Evolutionary conservation across 768 basidiomycete species (phyloP).

Genomic region (Phylloporus rhodoxanthus): DNA sequence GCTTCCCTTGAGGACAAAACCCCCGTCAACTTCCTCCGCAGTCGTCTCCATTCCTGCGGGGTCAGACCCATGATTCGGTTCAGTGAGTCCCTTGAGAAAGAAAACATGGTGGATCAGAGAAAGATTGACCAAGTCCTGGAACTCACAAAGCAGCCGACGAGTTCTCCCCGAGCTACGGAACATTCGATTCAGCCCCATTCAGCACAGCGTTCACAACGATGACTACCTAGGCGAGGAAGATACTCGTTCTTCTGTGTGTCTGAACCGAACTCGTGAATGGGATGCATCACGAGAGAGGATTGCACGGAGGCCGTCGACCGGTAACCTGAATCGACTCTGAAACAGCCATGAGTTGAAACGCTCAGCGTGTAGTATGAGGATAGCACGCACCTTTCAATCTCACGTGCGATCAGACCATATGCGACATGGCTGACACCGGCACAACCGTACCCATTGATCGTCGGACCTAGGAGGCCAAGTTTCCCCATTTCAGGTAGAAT

Average conservation of each 20-base stretch:
- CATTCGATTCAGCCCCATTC: constrained; percentile 4
- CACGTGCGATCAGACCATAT: constrained; percentile 89
- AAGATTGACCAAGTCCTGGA: neutral
- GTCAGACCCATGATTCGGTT: constrained; percentile 96
- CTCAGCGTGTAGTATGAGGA: neutral
- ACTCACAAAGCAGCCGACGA: constrained; percentile 89
- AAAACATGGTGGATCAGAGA: neutral
- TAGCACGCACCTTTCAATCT: constrained; percentile 72
- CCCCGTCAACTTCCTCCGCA: constrained; percentile 79
- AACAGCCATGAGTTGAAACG: neutral
- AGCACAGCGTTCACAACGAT: neutral
- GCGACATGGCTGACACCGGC: constrained; percentile 89
- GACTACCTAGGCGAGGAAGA: constrained; percentile 71
- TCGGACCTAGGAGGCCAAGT: constrained; percentile 85
- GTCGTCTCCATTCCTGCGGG: constrained; percentile 97
- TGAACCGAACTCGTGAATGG: constrained; percentile 81
- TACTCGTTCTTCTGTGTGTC: constrained; percentile 89
- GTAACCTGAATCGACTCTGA: constrained; percentile 92
- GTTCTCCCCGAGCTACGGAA: constrained; percentile 67
- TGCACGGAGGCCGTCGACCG: constrained; percentile 94
- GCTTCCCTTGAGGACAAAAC: constrained; percentile 80
- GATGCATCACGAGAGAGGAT: constrained; percentile 95
- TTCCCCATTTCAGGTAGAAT: constrained; percentile 90
- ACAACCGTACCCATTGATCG: constrained; percentile 90
- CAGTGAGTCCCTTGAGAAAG: constrained; percentile 75